Evolutionary conservation across 2,329 filamentous ascomycete genomes (phyloP), one percentile per base, ranked within the genome.

Genomic region (Nectriaceae sp.): DNA sequence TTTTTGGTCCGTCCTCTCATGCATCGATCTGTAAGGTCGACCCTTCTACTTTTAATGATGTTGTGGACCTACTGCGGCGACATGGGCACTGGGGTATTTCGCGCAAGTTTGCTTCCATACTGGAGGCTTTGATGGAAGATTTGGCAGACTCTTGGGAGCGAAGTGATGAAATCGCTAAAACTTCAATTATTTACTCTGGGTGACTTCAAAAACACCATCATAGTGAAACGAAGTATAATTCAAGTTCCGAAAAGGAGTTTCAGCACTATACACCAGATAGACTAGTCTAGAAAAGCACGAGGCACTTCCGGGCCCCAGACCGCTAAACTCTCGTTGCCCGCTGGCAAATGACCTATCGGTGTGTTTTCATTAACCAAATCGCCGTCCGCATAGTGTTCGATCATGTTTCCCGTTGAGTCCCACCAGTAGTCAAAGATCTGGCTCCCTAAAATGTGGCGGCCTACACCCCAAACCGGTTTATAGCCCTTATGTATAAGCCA

Each of bases 401-500:
- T 66, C 63, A 78, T 80, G 50, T 78, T 78, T 0, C 74, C 72
- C 4, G 66, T 75, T 1, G 74, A 71, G 64, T 83, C 80, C 59
- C 70, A 75, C 80, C 81, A 85, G 63, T 85, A 85, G 60, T 86
- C 82, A 53, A 85, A 86, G 35, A 85, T 75, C 65, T 85, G 81
- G 40, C 70, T 75, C 1, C 82, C 82, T 19, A 84, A 62, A 10
- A 84, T 73, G 67, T 86, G 82, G 38, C 83, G 66, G 0, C 83
- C 83, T 0, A 86, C 76, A 0, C 83, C 83, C 83, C 82, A 86
- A 13, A 81, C 75, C 20, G 66, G 70, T 51, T 73, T 73, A 53
- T 79, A 84, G 2, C 73, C 74, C 56, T 80, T 78, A 39, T 73
- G 65, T 0, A 65, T 70, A 37, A 87, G 66, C 75, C 79, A 84